Evolutionary conservation across 345 rosid genomes (phyloP).

Genomic region (Melaleuca alternifolia): DNA sequence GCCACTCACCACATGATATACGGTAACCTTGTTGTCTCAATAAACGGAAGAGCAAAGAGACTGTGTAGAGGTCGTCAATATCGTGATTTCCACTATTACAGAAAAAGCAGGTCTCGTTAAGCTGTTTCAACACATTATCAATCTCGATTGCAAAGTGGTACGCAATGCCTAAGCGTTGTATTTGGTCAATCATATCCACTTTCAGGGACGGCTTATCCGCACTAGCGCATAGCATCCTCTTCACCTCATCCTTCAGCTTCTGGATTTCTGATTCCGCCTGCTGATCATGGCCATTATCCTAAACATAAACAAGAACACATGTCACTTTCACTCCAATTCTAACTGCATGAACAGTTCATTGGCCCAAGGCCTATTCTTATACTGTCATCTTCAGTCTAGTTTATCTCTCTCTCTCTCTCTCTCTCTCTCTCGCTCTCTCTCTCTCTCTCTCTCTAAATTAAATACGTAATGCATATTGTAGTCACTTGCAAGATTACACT

Average conservation of each 20-base stretch:
- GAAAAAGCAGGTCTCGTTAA: neutral
- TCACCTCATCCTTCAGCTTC: neutral
- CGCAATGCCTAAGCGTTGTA: constrained; percentile 8
- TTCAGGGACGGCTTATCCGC: neutral
- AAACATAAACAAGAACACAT: no score
- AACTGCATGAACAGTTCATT: neutral
- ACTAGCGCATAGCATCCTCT: neutral
- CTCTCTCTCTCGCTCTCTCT: neutral
- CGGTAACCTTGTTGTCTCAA: constrained; percentile 9
- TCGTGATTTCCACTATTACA: neutral
- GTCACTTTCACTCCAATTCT: neutral
- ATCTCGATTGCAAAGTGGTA: constrained; percentile 14
- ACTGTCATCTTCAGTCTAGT: neutral
- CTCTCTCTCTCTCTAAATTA: neutral
- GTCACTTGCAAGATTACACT: neutral
- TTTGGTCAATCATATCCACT: neutral
- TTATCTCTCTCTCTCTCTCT: neutral
- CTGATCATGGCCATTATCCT: neutral
- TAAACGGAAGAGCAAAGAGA: constrained; percentile 10
- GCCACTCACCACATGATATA: neutral
- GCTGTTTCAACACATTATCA: neutral
- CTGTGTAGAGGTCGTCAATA: neutral
- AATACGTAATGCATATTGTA: neutral
- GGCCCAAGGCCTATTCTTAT: neutral
- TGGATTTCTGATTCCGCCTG: neutral